Evolutionary conservation across 1,284 basidiomycete species (phyloP).

Genomic region (Filobasidium uniguttulatum): DNA sequence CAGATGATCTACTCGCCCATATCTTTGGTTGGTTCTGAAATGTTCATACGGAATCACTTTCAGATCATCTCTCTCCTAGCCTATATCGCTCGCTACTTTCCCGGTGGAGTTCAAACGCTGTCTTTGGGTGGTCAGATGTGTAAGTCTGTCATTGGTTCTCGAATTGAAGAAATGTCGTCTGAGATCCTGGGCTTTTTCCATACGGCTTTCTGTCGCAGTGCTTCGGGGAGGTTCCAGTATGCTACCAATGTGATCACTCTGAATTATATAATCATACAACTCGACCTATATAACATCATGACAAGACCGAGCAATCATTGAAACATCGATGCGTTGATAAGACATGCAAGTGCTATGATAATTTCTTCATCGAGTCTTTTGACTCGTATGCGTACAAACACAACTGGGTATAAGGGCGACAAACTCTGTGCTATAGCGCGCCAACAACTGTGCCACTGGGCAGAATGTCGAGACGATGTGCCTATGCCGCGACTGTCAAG

Average conservation of each 20-base stretch:
- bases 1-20: not conserved
- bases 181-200: not conserved
- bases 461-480: too few relatives aligned
- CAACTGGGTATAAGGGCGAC: too few relatives aligned
- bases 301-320: too few relatives aligned
- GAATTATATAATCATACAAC: not conserved
- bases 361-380: too few relatives aligned
- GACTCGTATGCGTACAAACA: too few relatives aligned
- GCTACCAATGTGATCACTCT: conserved; percentile 48
- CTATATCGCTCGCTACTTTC: conserved; percentile 83
- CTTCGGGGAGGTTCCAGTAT: conserved; percentile 65
- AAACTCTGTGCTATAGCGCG: too few relatives aligned
- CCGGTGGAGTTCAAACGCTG: conserved; percentile 57
- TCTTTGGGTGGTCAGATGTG: conserved; percentile 66
- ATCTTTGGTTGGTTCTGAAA: not conserved
- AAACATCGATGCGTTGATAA: too few relatives aligned
- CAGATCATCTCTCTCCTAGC: conserved; percentile 66
- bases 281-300: too few relatives aligned
- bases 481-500: too few relatives aligned
- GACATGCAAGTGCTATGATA: too few relatives aligned
- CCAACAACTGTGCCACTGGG: too few relatives aligned
- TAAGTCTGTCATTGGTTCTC: not conserved
- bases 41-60: not conserved
- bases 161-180: not conserved
- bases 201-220: conserved; percentile 21